Conservation (phyloP, 176 grass and related monocot species). For the Miscanthus lutarioriparius region DNA sequence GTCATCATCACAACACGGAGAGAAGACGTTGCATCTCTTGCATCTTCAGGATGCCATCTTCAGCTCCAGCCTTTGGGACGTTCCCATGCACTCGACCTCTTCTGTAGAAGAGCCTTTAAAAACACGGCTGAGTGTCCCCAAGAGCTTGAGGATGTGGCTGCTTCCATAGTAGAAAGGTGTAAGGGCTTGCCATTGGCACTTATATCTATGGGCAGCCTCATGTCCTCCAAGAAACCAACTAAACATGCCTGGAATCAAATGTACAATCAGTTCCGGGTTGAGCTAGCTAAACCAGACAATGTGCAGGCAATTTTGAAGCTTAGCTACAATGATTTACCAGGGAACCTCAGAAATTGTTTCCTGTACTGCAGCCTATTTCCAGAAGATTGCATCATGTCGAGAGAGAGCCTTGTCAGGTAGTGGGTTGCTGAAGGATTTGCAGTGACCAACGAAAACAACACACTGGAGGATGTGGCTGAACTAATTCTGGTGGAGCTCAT, state of each 20-base stretch:
- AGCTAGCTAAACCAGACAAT: slow-evolving; percentile 1
- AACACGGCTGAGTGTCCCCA: not conserved
- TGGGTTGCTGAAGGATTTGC: slow-evolving; percentile 65
- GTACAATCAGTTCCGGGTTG: not conserved
- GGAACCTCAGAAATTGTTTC: slow-evolving; percentile 50
- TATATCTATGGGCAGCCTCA: slow-evolving; percentile 23
- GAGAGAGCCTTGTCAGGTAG: slow-evolving; percentile 50
- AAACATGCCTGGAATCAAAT: slow-evolving; percentile 14
- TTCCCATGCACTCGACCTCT: not conserved
- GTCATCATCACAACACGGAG: not conserved
- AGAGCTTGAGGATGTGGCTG: not conserved
- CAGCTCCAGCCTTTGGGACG: not conserved
- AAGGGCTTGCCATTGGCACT: slow-evolving; percentile 2
- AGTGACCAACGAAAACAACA: slow-evolving; percentile 4
- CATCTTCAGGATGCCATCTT: not conserved
- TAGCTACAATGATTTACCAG: slow-evolving; percentile 15
- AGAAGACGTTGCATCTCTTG: slow-evolving; percentile 10
- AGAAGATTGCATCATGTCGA: slow-evolving; percentile 41
- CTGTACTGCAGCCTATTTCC: slow-evolving; percentile 55
- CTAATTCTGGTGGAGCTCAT: slow-evolving; percentile 52
- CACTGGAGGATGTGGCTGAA: slow-evolving; percentile 58
- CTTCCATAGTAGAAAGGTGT: not conserved
- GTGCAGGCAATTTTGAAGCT: slow-evolving; percentile 11
- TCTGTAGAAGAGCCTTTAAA: not conserved
- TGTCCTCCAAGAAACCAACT: slow-evolving; percentile 2